Evolutionary conservation across 768 basidiomycete species (phyloP), one percentile per base, ranked within the genome.

Genomic region (Pisolithus orientalis): DNA sequence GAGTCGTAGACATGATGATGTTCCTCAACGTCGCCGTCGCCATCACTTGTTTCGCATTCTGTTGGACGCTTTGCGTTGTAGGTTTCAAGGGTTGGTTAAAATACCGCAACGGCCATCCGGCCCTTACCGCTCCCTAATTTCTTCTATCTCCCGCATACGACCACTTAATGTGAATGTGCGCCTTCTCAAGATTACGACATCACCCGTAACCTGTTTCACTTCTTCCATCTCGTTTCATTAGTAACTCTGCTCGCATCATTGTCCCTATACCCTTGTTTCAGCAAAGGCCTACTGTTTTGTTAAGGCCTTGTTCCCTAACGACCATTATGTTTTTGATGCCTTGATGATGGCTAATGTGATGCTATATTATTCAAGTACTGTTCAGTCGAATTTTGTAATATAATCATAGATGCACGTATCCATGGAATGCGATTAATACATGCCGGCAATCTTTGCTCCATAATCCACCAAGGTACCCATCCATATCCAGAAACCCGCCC

Each of bases 401-500:
- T 44, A 43, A n/a, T 37, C 28, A 29, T 29, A 52, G 21, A 21
- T 21, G 21, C 21, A 21, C 21, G 21, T 42, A 43, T 45, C 34
- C 21, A 17, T 16, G 24, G 6, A 14, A 47, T 10, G 7, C 6
- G 6, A n/a, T 56, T 29, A 55, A n/a, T 47, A 11, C 4, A 59
- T 11, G 3, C 59, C 43, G 13, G 53, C 37, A 14, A 37, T 50
- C 55, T 72, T 43, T 39, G 56, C 52, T 6, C 64, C 61, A 62
- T 91, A 93, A 68, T 96, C 93, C 13, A 69, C 78, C 10, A 83
- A 62, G 13, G 88, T 77, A 9, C 93, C 94, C 68, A 82, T 79
- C 89, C 88, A 94, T 11, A 95, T 71, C 83, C 85, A 85, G 56
- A 90, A 87, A 0, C 94, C 94, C 27, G 87, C 74, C 84, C 86